Percentiles rank a stretch among this genome's conserved stretches.
phyloP scores from a whole-genome alignment of 176 grass and related monocot species.

The Bromus sterilis region DNA sequence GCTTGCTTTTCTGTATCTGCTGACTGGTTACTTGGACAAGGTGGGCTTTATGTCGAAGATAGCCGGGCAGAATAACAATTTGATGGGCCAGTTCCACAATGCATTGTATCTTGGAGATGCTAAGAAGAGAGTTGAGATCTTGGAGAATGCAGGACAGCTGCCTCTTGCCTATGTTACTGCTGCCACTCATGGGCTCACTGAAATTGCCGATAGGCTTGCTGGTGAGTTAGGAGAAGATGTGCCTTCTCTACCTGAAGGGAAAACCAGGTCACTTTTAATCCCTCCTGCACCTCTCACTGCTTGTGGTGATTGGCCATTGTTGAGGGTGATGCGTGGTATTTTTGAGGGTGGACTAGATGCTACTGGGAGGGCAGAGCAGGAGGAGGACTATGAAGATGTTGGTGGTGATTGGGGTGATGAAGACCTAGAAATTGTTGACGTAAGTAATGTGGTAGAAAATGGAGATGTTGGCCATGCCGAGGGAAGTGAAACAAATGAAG shows the following conservation, averaged over 20 bases:
- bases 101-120: conserved; percentile 79
- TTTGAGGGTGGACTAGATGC: conserved; percentile 75
- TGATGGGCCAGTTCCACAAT: conserved; percentile 94
- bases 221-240: conserved; percentile 70
- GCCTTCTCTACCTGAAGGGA: conserved; percentile 58
- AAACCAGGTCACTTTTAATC: conserved; percentile 46
- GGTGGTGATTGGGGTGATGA: conserved; percentile 83
- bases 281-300: conserved; percentile 55
- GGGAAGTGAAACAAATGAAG: conserved; percentile 40
- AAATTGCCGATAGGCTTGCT: conserved; percentile 63
- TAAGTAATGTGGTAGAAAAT: conserved; percentile 47
- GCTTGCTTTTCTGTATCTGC: conserved; percentile 85
- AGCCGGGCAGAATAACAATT: conserved; percentile 74
- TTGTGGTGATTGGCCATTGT: conserved; percentile 69
- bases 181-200: conserved; percentile 65
- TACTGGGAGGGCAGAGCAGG: conserved; percentile 42
- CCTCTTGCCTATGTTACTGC: conserved; percentile 81
- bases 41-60: conserved; percentile 80
- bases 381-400: conserved; percentile 61
- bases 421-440: conserved; percentile 65
- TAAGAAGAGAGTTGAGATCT: conserved; percentile 62
- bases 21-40: conserved; percentile 80
- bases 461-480: conserved; percentile 42
- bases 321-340: conserved; percentile 81
- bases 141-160: conserved; percentile 78